These are phyloP conservation scores for Phyllostachys edulis DNA, from an alignment of 176 grass and related monocot species.

Conservation along the genomic window DNA sequence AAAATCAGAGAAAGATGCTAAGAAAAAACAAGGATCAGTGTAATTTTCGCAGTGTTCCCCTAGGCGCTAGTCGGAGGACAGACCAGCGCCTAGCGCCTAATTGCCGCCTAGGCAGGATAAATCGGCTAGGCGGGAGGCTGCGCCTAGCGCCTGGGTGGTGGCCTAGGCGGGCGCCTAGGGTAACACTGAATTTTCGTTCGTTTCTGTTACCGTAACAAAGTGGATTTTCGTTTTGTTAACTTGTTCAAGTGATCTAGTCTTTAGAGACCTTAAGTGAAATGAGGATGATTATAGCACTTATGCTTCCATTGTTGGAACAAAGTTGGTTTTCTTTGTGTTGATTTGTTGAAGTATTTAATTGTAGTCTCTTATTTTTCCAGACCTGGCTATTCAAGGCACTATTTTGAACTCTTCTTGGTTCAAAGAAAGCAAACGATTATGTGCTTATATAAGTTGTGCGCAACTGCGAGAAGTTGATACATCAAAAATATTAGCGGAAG, in stretches of 20 bases:
- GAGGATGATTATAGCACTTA: neutral
- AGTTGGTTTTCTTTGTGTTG: neutral
- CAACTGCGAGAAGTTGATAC: conserved; percentile 85
- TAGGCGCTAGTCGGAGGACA: too few relatives aligned
- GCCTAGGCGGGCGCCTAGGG: too few relatives aligned
- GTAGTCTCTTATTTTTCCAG: conserved; percentile 39
- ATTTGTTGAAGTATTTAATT: neutral
- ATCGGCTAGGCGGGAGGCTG: too few relatives aligned
- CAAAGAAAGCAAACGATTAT: conserved; percentile 53
- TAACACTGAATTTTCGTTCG: neutral
- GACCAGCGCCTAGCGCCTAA: too few relatives aligned
- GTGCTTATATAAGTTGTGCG: conserved; percentile 85
- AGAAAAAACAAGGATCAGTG: neutral
- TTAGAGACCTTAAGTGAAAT: neutral
- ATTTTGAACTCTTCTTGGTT: conserved; percentile 89
- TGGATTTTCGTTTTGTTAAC: neutral
- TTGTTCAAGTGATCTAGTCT: neutral
- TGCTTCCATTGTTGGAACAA: neutral
- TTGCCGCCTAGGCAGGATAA: too few relatives aligned
- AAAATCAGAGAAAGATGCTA: neutral
- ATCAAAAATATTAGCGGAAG: conserved; percentile 60
- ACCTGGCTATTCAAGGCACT: conserved; percentile 66
- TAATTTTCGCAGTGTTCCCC: too few relatives aligned
- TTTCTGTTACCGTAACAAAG: neutral
- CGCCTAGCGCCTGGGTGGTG: too few relatives aligned